phyloP scores from a whole-genome alignment of 345 rosid genomes.

The Eucalyptus sp. region DNA sequence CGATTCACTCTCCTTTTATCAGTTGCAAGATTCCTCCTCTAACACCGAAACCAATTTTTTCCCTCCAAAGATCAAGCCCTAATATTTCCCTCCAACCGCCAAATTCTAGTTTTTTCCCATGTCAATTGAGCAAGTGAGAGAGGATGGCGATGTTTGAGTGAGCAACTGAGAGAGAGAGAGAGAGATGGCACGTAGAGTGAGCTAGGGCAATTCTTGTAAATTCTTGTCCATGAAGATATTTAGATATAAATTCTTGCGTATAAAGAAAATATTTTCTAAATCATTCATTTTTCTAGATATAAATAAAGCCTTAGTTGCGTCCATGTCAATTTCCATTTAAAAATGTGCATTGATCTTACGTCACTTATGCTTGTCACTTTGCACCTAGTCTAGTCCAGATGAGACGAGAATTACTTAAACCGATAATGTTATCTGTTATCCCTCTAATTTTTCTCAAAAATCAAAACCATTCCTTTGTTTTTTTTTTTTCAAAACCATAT shows the following conservation, averaged over 20 bases:
- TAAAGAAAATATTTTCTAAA: neutral
- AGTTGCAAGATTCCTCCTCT: neutral
- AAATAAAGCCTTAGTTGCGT: too few relatives aligned
- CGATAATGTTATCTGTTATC: too few relatives aligned
- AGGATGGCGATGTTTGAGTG: too few relatives aligned
- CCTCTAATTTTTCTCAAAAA: neutral
- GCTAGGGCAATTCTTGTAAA: too few relatives aligned
- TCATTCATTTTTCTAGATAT: too few relatives aligned
- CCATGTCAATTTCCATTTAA: neutral
- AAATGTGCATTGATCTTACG: neutral
- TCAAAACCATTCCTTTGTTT: neutral
- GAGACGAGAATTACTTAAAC: neutral
- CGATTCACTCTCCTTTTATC: neutral
- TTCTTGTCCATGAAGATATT: too few relatives aligned
- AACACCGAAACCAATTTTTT: too few relatives aligned
- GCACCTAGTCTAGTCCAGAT: neutral
- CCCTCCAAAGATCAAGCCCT: neutral
- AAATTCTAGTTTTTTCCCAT: neutral
- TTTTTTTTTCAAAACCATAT: neutral
- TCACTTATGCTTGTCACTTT: neutral
- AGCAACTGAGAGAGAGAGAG: too few relatives aligned
- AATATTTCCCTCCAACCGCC: neutral
- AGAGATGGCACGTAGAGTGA: too few relatives aligned
- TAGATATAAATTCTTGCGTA: neutral
- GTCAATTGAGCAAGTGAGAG: neutral